Base-by-base conservation (phyloP, 2,329 filamentous ascomycete genomes). In the Trichoderma gracile region DNA sequence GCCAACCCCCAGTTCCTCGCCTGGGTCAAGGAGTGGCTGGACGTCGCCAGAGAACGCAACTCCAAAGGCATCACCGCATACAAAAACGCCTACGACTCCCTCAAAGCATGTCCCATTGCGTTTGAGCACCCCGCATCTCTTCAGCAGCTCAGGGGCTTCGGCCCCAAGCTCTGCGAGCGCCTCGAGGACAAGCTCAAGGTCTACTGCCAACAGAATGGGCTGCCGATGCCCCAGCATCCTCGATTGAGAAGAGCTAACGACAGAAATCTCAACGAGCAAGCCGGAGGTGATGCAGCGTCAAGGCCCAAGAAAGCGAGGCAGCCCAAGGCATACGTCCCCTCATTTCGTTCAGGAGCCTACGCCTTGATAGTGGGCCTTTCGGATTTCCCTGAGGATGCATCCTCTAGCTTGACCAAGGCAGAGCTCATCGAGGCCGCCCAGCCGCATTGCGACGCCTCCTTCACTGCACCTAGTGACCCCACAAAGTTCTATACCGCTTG, bases 21-120 rank as follows among this genome's bases (percentile, higher is more conserved):
- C 68, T 93, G 89, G 87, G 86, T 93, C 57, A 88, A 90, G 71
- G 89, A 93, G 78, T 92, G 89, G 89, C 83, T 89, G 56, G 89
- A 93, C 50, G 74, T 84, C 46, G 90, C 89, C 14, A 82, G 84
- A 55, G 86, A 91, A 69, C 84, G 84, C 52, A 91, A 89, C 72
- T 85, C 86, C 19, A 92, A 91, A 73, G 89, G 89, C 23, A 77
- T 87, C 25, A 85, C 82, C n/a, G 88, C 85, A 0, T 94, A 93
- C 75, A 89, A 86, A 68, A 86, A 89, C 69, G 91, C 91, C 1
- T 92, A 92, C 71, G 84, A 91, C 65, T 90, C 91, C 2, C 84
- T 95, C 74, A 91, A 88, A 75, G 85, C 85, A 14, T 93, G 90
- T 68, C 91, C 91, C 0, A 78, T 92, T 45, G 77, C 78, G 1